A percentile compares a stretch with the other conserved stretches of the same genome.
phyloP scores from a whole-genome alignment of 139 green algal species.

The Chlamydomonas sphaeroides region DNA sequence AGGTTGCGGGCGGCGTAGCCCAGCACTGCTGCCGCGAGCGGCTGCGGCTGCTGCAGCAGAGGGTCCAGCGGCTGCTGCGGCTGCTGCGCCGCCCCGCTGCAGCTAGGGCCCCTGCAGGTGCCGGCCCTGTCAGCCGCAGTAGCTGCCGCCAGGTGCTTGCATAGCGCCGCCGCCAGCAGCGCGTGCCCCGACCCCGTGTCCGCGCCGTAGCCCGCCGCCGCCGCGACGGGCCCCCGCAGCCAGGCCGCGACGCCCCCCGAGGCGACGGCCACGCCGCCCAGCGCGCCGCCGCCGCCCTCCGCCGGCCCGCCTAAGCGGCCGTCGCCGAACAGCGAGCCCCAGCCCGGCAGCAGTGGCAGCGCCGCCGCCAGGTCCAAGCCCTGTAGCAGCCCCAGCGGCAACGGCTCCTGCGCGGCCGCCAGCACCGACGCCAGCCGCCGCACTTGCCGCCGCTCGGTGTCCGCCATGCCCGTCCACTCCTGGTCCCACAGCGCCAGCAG shows the following conservation, averaged over 20 bases:
- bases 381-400: neutral
- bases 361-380: neutral
- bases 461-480: neutral
- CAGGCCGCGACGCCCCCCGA: neutral
- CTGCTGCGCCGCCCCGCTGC: neutral
- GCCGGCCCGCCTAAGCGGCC: neutral
- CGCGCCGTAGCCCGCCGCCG: neutral
- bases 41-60: no score
- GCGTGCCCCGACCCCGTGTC: neutral
- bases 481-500: neutral
- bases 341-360: neutral
- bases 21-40: neutral
- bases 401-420: constrained; percentile 11
- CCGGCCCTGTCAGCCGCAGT: no score
- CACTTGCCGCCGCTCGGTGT: neutral
- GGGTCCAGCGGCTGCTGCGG: neutral
- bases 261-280: neutral
- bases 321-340: neutral
- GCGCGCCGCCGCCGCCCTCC: no score
- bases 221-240: neutral
- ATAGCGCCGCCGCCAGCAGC: neutral
- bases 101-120: no score
- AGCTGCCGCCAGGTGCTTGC: neutral
- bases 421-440: neutral
- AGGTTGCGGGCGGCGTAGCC: neutral